Evolutionary conservation across 345 rosid species (phyloP).

Genomic region (Citropsis articulata): DNA sequence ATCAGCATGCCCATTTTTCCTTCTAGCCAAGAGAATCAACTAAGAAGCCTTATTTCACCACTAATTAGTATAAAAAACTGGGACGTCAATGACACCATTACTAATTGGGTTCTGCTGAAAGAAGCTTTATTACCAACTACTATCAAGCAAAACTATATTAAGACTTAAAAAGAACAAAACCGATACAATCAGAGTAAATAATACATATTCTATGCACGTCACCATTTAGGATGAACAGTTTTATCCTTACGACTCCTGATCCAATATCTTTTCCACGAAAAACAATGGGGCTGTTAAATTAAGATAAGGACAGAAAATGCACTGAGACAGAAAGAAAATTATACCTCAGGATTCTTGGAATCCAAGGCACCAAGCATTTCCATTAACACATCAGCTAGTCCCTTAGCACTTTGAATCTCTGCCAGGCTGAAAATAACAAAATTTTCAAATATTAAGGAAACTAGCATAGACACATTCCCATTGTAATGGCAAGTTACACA

Average conservation of each 20-base stretch:
- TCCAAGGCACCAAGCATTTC: slow-evolving; percentile 93
- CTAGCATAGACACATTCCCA: background rate
- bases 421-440: slow-evolving; percentile 44
- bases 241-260: background rate
- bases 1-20: background rate
- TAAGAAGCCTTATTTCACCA: background rate
- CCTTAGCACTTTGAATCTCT: slow-evolving; percentile 77
- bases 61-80: background rate
- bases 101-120: background rate
- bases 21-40: background rate
- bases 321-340: background rate
- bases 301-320: background rate
- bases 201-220: background rate
- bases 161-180: background rate
- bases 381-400: slow-evolving; percentile 64
- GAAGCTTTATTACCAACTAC: background rate
- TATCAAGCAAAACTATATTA: background rate
- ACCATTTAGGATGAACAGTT: background rate
- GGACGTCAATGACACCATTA: background rate
- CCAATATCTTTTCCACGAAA: background rate
- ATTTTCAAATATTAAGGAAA: background rate
- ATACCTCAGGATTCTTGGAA: slow-evolving; percentile 76
- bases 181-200: background rate
- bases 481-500: background rate
- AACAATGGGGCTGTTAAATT: background rate